Conservation (phyloP, 2,329 filamentous ascomycete species). For the Exophiala phaeomuriformis region DNA sequence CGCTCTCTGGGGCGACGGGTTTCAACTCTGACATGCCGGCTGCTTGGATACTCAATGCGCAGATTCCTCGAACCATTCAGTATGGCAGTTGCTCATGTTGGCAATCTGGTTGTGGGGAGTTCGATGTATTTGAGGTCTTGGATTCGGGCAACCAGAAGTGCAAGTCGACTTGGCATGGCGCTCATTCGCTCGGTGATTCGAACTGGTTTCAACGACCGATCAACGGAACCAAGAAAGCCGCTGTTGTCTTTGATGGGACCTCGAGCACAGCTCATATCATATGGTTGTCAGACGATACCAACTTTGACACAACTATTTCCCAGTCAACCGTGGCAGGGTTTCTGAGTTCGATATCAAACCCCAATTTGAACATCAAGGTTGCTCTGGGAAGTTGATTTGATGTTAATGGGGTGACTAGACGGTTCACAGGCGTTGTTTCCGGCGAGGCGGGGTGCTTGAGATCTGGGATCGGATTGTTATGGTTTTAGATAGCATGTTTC, state of each 20-base stretch:
- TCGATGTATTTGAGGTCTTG: conserved; percentile 68
- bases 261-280: conserved; percentile 20
- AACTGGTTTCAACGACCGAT: conserved; percentile 66
- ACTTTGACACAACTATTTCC: conserved; percentile 19
- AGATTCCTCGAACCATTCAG: conserved; percentile 62
- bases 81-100: conserved; percentile 70
- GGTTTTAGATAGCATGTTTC: not conserved
- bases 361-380: conserved; percentile 10
- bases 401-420: not conserved
- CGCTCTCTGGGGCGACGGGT: conserved; percentile 46
- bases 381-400: conserved; percentile 7
- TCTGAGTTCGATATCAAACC: conserved; percentile 10
- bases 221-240: conserved; percentile 54
- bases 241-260: conserved; percentile 49
- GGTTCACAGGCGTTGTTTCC: too few species aligned
- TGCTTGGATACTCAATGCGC: conserved; percentile 67
- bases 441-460: too few species aligned
- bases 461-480: not conserved
- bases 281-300: conserved; percentile 15
- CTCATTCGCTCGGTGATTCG: conserved; percentile 56
- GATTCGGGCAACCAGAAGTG: conserved; percentile 56
- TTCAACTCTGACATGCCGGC: conserved; percentile 62
- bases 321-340: conserved; percentile 12
- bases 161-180: conserved; percentile 62
- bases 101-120: conserved; percentile 62